Conservation (phyloP, 2,329 filamentous ascomycete species). For the Verticillium albo-atrum region DNA sequence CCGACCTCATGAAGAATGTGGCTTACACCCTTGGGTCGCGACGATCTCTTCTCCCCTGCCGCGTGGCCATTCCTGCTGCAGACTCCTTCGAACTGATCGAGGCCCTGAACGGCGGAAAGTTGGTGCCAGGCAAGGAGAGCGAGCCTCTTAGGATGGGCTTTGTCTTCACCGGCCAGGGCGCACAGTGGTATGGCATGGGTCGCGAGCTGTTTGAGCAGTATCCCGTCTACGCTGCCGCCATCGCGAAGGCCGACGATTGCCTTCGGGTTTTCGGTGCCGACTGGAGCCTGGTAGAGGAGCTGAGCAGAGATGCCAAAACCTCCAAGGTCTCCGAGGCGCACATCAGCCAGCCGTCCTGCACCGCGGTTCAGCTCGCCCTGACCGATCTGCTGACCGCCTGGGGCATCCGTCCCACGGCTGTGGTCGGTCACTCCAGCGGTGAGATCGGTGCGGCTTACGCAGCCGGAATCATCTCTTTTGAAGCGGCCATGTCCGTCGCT, state of each 20-base stretch:
- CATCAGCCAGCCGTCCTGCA: conserved; percentile 27
- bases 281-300: conserved; percentile 12
- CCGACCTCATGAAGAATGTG: conserved; percentile 18
- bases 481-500: conserved; percentile 30
- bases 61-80: background rate
- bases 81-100: conserved; percentile 2
- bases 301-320: conserved; percentile 5
- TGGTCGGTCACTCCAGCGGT: conserved; percentile 38
- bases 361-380: conserved; percentile 32
- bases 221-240: conserved; percentile 5
- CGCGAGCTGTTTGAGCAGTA: conserved; percentile 8
- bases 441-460: conserved; percentile 42
- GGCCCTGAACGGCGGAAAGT: conserved; percentile 33
- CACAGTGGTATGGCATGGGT: conserved; percentile 14
- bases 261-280: conserved; percentile 1
- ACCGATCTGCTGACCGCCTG: conserved; percentile 29
- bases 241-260: conserved; percentile 10
- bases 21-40: conserved; percentile 8
- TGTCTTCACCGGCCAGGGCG: conserved; percentile 14
- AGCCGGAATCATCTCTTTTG: conserved; percentile 25
- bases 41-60: conserved; percentile 22
- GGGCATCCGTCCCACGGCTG: conserved; percentile 24
- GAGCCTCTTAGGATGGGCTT: conserved; percentile 15
- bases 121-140: conserved; percentile 28
- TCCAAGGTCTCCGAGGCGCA: conserved; percentile 14